Evolutionary conservation across 129 eudicot genomes (phyloP).

Genomic region (Saussurea involucrata): DNA sequence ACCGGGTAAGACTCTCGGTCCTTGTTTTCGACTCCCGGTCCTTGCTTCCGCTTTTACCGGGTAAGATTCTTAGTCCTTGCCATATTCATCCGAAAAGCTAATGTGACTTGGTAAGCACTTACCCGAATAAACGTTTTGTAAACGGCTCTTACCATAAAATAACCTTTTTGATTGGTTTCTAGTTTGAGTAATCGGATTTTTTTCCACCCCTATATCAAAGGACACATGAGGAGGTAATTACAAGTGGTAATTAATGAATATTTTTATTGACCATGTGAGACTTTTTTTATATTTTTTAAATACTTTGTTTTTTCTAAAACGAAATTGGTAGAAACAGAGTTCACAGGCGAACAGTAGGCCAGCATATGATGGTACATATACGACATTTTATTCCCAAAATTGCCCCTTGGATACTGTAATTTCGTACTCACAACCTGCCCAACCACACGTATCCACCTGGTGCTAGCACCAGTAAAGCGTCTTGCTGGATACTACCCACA

Average conservation of each 20-base stretch:
- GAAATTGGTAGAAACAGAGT: conserved; percentile 17
- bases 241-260: not conserved
- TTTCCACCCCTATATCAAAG: too few relatives aligned
- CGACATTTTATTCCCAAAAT: conserved; percentile 10
- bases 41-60: too few relatives aligned
- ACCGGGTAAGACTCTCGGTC: too few relatives aligned
- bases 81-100: too few relatives aligned
- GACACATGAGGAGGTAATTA: too few relatives aligned
- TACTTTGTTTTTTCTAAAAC: not conserved
- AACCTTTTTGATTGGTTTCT: too few relatives aligned
- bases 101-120: too few relatives aligned
- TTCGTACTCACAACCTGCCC: conserved; percentile 24
- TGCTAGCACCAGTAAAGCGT: not conserved
- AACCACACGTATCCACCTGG: conserved; percentile 13
- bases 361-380: conserved; percentile 14
- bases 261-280: not conserved
- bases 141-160: too few relatives aligned
- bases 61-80: too few relatives aligned
- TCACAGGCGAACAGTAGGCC: conserved; percentile 30
- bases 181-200: too few relatives aligned
- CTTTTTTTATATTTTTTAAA: not conserved
- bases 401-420: conserved; percentile 13
- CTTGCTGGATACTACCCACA: not conserved
- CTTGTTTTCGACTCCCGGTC: too few relatives aligned
- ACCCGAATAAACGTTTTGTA: too few relatives aligned